phyloP scores from a whole-genome alignment of 306 rosid genomes.

The Quercus gilva region DNA sequence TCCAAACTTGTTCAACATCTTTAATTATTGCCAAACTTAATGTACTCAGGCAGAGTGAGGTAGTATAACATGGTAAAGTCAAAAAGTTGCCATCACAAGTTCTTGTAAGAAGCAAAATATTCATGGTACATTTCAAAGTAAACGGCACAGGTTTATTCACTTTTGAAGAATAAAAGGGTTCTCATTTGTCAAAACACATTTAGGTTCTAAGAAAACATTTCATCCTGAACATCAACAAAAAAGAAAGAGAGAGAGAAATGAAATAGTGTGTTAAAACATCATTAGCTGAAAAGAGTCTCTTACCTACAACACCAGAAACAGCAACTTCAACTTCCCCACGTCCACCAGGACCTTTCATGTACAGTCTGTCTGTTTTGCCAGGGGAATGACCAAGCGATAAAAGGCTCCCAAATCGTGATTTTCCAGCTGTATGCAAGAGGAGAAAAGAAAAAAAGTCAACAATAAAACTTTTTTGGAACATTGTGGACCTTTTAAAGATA shows the following conservation, averaged over 20 bases:
- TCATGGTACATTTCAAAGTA: no score
- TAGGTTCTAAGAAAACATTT: not conserved
- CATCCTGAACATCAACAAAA: not conserved
- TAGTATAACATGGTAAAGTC: no score
- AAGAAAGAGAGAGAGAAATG: not conserved
- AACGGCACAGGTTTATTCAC: not conserved
- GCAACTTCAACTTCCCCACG: constrained; percentile 99
- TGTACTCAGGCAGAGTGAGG: no score
- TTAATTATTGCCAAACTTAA: no score
- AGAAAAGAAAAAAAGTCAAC: not conserved
- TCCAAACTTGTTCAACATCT: no score
- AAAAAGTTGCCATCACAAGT: no score
- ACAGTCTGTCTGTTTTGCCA: constrained; percentile 83
- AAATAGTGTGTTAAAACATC: not conserved
- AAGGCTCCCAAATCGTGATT: constrained; percentile 87
- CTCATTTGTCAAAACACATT: not conserved
- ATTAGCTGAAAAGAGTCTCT: constrained; percentile 1
- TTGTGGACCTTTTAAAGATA: not conserved
- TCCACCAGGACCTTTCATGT: constrained; percentile 99
- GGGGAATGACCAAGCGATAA: constrained; percentile 66
- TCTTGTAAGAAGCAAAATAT: no score
- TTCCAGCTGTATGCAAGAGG: constrained; percentile 56
- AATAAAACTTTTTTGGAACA: not conserved
- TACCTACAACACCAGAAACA: constrained; percentile 93
- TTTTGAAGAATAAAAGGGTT: not conserved